phyloP scores from a whole-genome alignment of 2,329 filamentous ascomycete genomes.

The Dactylellina haptotyla region DNA sequence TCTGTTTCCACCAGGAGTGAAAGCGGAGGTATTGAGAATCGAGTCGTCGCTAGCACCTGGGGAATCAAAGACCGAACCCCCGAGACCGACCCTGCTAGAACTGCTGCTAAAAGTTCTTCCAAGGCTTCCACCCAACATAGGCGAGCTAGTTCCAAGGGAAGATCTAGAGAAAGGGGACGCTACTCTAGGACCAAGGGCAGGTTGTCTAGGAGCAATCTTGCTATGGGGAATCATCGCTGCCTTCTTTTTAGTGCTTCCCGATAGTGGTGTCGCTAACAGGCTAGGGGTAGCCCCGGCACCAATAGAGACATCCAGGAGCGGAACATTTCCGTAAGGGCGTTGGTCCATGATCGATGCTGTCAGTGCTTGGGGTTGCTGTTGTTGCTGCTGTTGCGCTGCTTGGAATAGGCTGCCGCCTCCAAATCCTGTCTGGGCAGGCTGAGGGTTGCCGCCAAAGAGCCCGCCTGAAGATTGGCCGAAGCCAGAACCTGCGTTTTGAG shows the following conservation, averaged over 20 bases:
- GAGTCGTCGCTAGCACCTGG: conserved; percentile 56
- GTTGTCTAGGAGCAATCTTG: conserved; percentile 57
- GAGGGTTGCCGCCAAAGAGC: conserved; percentile 34
- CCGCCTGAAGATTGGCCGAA: conserved; percentile 43
- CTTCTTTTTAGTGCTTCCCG: conserved; percentile 77
- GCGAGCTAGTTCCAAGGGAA: conserved; percentile 53
- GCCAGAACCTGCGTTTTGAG: conserved; percentile 26
- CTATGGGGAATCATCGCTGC: conserved; percentile 58
- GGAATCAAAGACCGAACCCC: conserved; percentile 56
- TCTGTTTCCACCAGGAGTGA: conserved; percentile 57
- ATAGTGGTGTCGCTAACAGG: conserved; percentile 88
- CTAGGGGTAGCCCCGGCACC: conserved; percentile 75
- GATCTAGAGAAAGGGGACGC: conserved; percentile 57
- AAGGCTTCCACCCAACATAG: conserved; percentile 57
- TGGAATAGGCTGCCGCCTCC: conserved; percentile 64
- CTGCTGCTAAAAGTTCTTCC: conserved; percentile 56
- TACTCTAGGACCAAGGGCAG: conserved; percentile 56
- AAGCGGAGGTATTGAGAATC: conserved; percentile 58
- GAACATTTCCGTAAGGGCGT: conserved; percentile 89
- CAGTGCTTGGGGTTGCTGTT: conserved; percentile 70
- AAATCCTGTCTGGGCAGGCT: conserved; percentile 45
- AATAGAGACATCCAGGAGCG: conserved; percentile 80
- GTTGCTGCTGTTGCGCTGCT: conserved; percentile 65
- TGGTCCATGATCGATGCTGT: conserved; percentile 82
- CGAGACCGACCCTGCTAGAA: conserved; percentile 57